A percentile compares a stretch with the other conserved stretches of the same genome.
These are phyloP conservation scores for Immersiporthe knoxdaviesiana DNA, from an alignment of 2,329 filamentous ascomycete species.

Conservation along the genomic window DNA sequence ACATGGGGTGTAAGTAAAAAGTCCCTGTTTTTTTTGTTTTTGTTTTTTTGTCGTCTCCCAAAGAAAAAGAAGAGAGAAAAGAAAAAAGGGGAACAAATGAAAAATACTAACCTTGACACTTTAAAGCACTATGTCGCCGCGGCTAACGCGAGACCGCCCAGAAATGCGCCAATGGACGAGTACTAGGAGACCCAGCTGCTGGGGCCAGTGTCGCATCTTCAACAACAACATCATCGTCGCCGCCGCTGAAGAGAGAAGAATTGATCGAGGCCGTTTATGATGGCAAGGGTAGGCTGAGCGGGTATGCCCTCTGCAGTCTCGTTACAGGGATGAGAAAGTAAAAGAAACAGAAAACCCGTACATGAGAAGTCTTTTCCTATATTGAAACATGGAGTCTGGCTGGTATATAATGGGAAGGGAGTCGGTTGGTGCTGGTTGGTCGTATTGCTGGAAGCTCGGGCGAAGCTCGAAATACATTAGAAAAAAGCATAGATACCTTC, in stretches of 20 bases:
- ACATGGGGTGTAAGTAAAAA: constrained; percentile 33
- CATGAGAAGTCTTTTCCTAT: not conserved
- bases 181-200: constrained; percentile 17
- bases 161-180: constrained; percentile 26
- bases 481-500: constrained; percentile 30
- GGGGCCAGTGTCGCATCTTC: not conserved
- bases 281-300: constrained; percentile 25
- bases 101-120: constrained; percentile 9
- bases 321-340: constrained; percentile 22
- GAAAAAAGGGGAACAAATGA: not conserved
- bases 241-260: constrained; percentile 7
- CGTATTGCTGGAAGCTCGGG: constrained; percentile 21
- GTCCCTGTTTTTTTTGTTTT: not conserved
- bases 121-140: constrained; percentile 34
- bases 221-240: not conserved
- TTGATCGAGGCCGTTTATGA: constrained; percentile 26
- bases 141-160: constrained; percentile 36
- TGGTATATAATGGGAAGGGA: constrained; percentile 17
- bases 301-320: constrained; percentile 27
- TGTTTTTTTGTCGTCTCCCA: not conserved
- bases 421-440: not conserved
- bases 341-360: not conserved
- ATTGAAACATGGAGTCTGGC: constrained; percentile 18
- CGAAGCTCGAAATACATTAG: constrained; percentile 15
- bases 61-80: not conserved